Percentiles rank a stretch among this genome's conserved stretches.
Evolutionary conservation across 2,329 filamentous ascomycete genomes (phyloP).

Genomic region (Aspergillus texensis): DNA sequence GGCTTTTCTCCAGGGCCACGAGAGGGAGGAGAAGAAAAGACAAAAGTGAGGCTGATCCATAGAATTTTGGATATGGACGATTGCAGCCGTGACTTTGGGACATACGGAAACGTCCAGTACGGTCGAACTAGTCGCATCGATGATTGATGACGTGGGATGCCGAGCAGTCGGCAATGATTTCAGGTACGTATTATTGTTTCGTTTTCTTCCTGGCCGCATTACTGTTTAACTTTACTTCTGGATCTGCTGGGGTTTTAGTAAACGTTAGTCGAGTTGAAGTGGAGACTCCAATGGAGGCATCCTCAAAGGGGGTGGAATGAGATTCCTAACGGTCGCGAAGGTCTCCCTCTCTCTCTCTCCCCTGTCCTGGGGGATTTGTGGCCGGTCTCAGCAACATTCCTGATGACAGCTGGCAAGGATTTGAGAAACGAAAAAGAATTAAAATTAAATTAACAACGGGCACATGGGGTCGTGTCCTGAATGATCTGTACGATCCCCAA

Average conservation of each 20-base stretch:
- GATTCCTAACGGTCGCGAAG: slow-evolving; percentile 9
- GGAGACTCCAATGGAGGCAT: background rate
- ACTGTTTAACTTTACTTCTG: background rate
- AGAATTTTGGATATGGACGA: background rate
- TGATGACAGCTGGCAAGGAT: slow-evolving; percentile 4
- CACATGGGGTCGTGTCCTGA: background rate
- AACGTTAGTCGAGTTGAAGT: slow-evolving; percentile 1
- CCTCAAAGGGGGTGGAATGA: background rate
- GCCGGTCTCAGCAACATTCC: slow-evolving; percentile 16
- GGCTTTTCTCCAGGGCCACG: background rate
- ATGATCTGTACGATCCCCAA: background rate
- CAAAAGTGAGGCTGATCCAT: slow-evolving; percentile 20
- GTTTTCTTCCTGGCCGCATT: background rate
- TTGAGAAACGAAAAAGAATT: background rate
- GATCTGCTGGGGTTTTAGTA: slow-evolving; percentile 6
- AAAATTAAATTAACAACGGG: background rate
- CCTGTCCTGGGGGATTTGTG: slow-evolving; percentile 1
- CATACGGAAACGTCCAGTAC: background rate
- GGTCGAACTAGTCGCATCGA: background rate
- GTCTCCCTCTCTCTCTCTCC: background rate
- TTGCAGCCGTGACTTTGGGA: slow-evolving; percentile 1
- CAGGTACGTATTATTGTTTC: background rate
- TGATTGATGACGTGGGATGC: slow-evolving; percentile 15
- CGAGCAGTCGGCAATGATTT: background rate
- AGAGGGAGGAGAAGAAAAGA: background rate